Conservation (phyloP, 2,329 filamentous ascomycete genomes). For the Ophiostoma pallidulum region DNA sequence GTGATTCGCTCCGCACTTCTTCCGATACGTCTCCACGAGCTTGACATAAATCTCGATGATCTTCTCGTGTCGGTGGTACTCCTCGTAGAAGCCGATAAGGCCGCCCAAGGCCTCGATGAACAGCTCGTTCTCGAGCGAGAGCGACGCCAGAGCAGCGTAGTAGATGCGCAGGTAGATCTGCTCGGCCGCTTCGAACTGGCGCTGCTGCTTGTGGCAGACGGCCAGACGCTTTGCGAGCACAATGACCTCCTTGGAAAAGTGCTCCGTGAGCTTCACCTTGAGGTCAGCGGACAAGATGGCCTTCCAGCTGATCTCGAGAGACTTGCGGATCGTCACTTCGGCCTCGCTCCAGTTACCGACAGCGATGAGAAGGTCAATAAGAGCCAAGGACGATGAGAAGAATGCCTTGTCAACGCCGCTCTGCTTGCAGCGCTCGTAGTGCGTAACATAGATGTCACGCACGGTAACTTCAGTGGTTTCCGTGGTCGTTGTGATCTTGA, state of each 20-base stretch:
- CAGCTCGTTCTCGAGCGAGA: constrained; percentile 23
- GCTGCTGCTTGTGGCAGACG: constrained; percentile 27
- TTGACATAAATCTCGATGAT: constrained; percentile 28
- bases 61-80: constrained; percentile 30
- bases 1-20: constrained; percentile 22
- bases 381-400: constrained; percentile 27
- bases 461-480: constrained; percentile 24
- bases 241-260: constrained; percentile 26
- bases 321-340: constrained; percentile 25
- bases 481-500: constrained; percentile 26
- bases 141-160: constrained; percentile 25
- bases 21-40: constrained; percentile 27
- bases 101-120: constrained; percentile 22
- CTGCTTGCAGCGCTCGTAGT: constrained; percentile 27
- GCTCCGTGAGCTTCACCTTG: constrained; percentile 22
- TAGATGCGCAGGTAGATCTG: constrained; percentile 29
- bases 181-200: constrained; percentile 30
- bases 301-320: constrained; percentile 32
- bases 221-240: constrained; percentile 26
- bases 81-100: constrained; percentile 27
- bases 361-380: constrained; percentile 26
- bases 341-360: constrained; percentile 27
- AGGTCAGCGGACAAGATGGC: constrained; percentile 25
- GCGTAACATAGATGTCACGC: constrained; percentile 20
- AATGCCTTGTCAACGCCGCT: constrained; percentile 24